A percentile compares a stretch with the other conserved stretches of the same genome.
These are phyloP conservation scores for Coemansia sp. DNA, from an alignment of 192 early-diverging fungal species.

Conservation along the genomic window DNA sequence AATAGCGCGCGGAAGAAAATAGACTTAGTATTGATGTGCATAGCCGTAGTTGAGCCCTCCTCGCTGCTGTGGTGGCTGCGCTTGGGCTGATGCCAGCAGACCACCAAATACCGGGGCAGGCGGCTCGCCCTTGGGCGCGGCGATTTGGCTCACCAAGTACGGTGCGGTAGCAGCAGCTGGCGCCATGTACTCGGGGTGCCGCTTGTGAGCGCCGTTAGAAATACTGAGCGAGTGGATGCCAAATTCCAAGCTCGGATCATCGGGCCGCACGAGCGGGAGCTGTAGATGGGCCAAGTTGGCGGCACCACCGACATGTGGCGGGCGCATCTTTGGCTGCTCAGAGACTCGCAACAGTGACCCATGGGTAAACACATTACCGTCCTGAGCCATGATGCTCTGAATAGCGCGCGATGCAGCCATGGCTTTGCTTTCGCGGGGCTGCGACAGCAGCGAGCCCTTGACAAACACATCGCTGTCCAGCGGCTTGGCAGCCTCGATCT, in stretches of 20 bases:
- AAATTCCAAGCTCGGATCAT: conserved; percentile 6
- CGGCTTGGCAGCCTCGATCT: conserved; percentile 16
- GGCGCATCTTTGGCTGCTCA: conserved; percentile 33
- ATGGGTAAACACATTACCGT: conserved; percentile 50
- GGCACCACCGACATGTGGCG: conserved; percentile 40
- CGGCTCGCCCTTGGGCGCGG: conserved; percentile 2
- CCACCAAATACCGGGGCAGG: conserved; percentile 17
- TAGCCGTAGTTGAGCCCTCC: neutral
- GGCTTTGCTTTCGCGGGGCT: conserved; percentile 51
- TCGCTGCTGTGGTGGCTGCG: conserved; percentile 8
- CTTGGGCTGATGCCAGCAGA: conserved; percentile 10
- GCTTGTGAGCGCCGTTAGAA: neutral
- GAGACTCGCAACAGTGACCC: conserved; percentile 42
- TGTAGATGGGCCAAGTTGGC: conserved; percentile 13
- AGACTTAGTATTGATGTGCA: neutral
- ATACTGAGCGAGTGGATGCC: neutral
- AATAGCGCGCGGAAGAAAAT: neutral
- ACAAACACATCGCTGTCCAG: conserved; percentile 32
- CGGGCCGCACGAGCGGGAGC: conserved; percentile 39
- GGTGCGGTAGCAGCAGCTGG: neutral
- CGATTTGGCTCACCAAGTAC: neutral
- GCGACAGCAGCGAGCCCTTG: conserved; percentile 48
- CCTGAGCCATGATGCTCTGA: conserved; percentile 43
- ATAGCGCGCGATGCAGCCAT: conserved; percentile 50
- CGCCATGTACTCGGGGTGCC: conserved; percentile 1